Conservation (phyloP, 2,329 filamentous ascomycete species). For the Trichoderma citrinoviride region DNA sequence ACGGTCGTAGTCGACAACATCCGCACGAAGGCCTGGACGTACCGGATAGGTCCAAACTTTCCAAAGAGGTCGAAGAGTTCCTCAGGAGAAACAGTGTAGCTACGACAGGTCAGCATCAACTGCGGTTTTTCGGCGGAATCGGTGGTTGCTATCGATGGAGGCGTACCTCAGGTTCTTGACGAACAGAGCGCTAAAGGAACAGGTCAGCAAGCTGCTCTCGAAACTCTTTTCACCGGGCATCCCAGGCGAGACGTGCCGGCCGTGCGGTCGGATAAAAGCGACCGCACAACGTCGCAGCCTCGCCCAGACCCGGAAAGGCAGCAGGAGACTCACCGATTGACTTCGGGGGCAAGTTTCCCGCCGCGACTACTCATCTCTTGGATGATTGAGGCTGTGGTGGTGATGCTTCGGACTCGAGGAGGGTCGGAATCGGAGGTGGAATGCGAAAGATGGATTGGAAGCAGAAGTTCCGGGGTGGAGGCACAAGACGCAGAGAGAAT, state of each 20-base stretch:
- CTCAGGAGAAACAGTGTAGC: slow-evolving; percentile 98
- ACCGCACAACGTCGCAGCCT: slow-evolving; percentile 17
- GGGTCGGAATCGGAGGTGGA: slow-evolving; percentile 23
- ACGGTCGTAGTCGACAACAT: slow-evolving; percentile 5
- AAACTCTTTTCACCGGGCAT: background rate
- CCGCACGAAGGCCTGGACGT: slow-evolving; percentile 41
- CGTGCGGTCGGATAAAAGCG: slow-evolving; percentile 6
- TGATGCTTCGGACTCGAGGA: slow-evolving; percentile 34
- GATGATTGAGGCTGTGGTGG: slow-evolving; percentile 35
- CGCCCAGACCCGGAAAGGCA: slow-evolving; percentile 22
- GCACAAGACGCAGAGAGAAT: slow-evolving; percentile 25
- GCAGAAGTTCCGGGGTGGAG: slow-evolving; percentile 32
- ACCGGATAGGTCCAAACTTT: slow-evolving; percentile 95
- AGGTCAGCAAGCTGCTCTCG: slow-evolving; percentile 32
- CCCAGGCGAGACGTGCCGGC: slow-evolving; percentile 4
- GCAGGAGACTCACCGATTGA: slow-evolving; percentile 70
- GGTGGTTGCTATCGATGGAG: background rate
- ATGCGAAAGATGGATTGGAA: slow-evolving; percentile 25
- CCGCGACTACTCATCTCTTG: slow-evolving; percentile 95
- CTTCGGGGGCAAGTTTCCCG: slow-evolving; percentile 98
- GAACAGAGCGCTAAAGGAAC: slow-evolving; percentile 81
- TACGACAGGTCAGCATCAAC: slow-evolving; percentile 52
- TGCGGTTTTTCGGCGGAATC: background rate
- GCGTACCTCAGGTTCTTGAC: slow-evolving; percentile 96
- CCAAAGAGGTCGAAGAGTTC: slow-evolving; percentile 98